A percentile compares a stretch with the other conserved stretches of the same genome.
These are phyloP conservation scores for Dispira simplex DNA, from an alignment of 192 early-diverging fungal genomes.

Conservation along the genomic window DNA sequence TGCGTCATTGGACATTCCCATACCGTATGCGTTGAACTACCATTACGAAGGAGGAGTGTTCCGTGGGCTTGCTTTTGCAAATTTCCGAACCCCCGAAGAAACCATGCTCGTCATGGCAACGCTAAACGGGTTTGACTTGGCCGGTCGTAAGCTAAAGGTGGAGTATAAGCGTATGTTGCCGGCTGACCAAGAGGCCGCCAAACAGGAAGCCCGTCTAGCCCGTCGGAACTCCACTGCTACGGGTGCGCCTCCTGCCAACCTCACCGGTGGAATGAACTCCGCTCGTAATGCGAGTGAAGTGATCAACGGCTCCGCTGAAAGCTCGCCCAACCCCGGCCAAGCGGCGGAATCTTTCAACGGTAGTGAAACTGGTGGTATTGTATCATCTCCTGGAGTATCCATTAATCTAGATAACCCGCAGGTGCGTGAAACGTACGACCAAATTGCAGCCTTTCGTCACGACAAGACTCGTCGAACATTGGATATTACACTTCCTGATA, in stretches of 20 bases:
- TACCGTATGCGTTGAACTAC: slow-evolving; percentile 70
- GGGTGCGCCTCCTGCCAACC: too few species aligned
- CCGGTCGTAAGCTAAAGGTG: slow-evolving; percentile 57
- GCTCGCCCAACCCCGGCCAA: neutral
- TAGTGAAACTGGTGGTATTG: slow-evolving; percentile 9
- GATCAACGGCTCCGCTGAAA: slow-evolving; percentile 12
- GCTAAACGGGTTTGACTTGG: slow-evolving; percentile 54
- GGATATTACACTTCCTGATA: slow-evolving; percentile 33
- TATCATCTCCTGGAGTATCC: slow-evolving; percentile 17
- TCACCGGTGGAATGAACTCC: too few species aligned
- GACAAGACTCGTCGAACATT: slow-evolving; percentile 47
- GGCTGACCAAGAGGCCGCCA: slow-evolving; percentile 34
- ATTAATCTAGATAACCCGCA: slow-evolving; percentile 58
- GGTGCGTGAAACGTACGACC: slow-evolving; percentile 52
- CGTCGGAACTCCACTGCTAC: slow-evolving; percentile 23
- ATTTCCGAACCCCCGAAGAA: slow-evolving; percentile 63
- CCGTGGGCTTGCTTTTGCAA: slow-evolving; percentile 68
- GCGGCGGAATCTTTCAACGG: slow-evolving; percentile 9
- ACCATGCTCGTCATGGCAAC: slow-evolving; percentile 46
- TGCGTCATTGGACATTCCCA: slow-evolving; percentile 47
- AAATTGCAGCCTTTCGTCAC: slow-evolving; percentile 53
- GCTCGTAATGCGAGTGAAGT: slow-evolving; percentile 3
- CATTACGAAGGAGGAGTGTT: slow-evolving; percentile 69
- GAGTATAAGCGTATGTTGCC: slow-evolving; percentile 69
- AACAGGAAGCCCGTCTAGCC: slow-evolving; percentile 22